Base-by-base conservation (phyloP, 225 moss, liverwort and hornwort genomes). In the Thuidium tamariscinum region DNA sequence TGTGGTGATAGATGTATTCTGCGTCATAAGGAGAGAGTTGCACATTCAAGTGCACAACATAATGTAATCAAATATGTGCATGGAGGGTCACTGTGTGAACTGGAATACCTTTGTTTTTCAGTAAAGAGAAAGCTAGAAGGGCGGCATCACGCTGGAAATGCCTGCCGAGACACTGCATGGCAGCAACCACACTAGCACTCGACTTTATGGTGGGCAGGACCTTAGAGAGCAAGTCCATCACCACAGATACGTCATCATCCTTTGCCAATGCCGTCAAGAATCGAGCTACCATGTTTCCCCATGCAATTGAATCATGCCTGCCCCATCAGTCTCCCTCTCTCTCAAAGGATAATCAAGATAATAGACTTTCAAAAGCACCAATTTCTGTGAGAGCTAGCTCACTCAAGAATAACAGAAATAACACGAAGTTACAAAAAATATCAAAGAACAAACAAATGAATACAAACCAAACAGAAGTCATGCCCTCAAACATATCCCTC, bases 241-340 rank as follows among this genome's bases (percentile, higher is more conserved):
- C 86, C 83, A 85, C 56, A 65, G 89, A 82, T 41, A 92, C 69
- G 74, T 88, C 79, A 88, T 91, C 78, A 60, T 87, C 73, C 87
- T 87, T 91, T 89, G 93, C 86, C 71, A 91, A 93, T 68, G 85
- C 61, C 81, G 85, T 89, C 89, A 93, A 81, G 68, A 93, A 88
- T 77, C 88, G 88, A 87, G 92, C 93, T 93, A 89, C 64, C 92
- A 86, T 82, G 57, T 85, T 41, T 81, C 80, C 89, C 93, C 91
- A 91, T 91, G 88, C 89, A 89, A 93, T 88, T 85, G 88, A 85
- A 87, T 93, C 91, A 93, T 89, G 88, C 89, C 92, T 92, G 88
- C 89, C 88, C 91, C 92, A 92, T 93, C 93, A 93, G 93, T 91
- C 82, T 92, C 83, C 92, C 82, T 82, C 87, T 80, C 85, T 82